Evolutionary conservation across 441 rosid genomes (phyloP).

Genomic region (Pelargonium citronellum): DNA sequence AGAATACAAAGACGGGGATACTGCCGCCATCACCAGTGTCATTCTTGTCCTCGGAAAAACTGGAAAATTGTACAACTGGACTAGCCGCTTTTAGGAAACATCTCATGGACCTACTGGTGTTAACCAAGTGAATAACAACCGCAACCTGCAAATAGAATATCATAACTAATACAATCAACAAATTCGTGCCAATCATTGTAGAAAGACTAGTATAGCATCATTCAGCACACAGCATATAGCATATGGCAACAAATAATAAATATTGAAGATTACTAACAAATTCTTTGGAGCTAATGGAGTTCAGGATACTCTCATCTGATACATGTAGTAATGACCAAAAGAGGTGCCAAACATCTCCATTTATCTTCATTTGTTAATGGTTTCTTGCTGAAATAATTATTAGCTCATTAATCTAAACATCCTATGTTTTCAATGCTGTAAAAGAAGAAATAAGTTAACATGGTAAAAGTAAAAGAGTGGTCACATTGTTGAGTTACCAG

Average conservation of each 20-base stretch:
- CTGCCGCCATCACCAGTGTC: constrained; percentile 75
- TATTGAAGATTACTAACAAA: not conserved
- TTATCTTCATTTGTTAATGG: not conserved
- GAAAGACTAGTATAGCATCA: not conserved
- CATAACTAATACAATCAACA: not conserved
- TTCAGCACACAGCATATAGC: not conserved
- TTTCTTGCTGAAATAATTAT: not conserved
- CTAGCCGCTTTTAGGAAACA: constrained; percentile 50
- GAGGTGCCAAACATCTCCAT: not conserved
- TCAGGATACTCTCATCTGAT: not conserved
- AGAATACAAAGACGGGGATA: constrained; percentile 55
- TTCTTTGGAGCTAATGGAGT: not conserved
- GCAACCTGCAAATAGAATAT: constrained; percentile 39
- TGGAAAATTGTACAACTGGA: constrained; percentile 57
- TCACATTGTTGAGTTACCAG: too few relatives aligned
- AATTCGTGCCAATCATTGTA: not conserved
- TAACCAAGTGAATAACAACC: constrained; percentile 50
- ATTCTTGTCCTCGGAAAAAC: constrained; percentile 34
- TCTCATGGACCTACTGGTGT: constrained; percentile 52
- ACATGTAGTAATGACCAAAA: not conserved
- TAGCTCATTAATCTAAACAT: not conserved
- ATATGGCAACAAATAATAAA: not conserved
- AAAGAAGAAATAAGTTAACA: not conserved
- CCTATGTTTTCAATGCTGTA: not conserved
- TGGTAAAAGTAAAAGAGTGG: not conserved